Base-by-base conservation (phyloP, 202 grass and related monocot species). In the Cymbopogon flexuosus region DNA sequence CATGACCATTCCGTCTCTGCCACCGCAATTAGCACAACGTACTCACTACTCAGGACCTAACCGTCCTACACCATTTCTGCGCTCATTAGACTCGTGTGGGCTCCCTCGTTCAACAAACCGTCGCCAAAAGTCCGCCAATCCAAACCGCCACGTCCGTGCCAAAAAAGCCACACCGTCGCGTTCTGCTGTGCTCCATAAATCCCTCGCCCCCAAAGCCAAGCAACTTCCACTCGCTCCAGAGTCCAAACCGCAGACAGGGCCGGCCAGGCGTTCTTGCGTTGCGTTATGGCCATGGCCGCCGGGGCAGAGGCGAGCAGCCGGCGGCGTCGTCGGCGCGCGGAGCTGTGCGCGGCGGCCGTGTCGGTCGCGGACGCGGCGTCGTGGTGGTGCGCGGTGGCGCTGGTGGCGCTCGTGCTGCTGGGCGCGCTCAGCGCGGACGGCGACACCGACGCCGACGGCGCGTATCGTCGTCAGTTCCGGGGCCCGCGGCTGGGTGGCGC, bases 371-470 rank as follows among this genome's bases (percentile, higher is more conserved):
- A 91, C 63, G 57, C 63, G 30, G 90, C 79, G 0, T 86, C 90
- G 70, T 89, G 90, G 90, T 86, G 79, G 79, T 88, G 83, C 83
- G 83, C 90, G 10, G 64, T 91, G 86, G 75, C 70, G 29, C 79
- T 91, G 49, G 79, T 91, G 46, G 79, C 79, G 45, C 47, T 91
- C 79, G 84, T 91, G 68, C 83, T 91, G 35, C 61, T 91, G 46
- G 66, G 83, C 75, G 83, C 83, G 29, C 75, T 91, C 29, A 64
- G 79, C 39, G 75, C 78, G 61, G 85, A 80, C 76, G 73, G 59
- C 30, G 30, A 1, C 5, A 78, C 11, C 18, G 58, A 6, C 46
- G 68, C 0, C 18, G 47, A 8, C 29, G 52, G 0, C 72, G 77
- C 0, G 72, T 47, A 9, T 58, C 27, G 72, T 46, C 37, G 36